These are phyloP conservation scores for Eucalyptus regnans DNA, from an alignment of 345 rosid species.

Conservation along the genomic window DNA sequence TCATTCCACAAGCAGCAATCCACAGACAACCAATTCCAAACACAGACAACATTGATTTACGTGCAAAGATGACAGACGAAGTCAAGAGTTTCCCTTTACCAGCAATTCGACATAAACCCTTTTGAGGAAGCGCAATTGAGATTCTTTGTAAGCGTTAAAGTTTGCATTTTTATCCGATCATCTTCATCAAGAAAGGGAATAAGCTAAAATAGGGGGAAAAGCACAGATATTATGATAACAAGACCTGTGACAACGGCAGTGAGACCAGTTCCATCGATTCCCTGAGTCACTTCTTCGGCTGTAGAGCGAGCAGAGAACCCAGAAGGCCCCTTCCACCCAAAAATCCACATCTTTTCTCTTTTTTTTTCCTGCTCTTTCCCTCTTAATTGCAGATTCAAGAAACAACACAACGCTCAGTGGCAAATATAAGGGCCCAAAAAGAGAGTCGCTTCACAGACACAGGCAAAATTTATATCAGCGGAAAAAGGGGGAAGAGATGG, in stretches of 20 bases:
- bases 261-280: conserved; percentile 36
- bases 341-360: conserved; percentile 1
- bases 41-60: not conserved
- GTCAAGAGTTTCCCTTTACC: not conserved
- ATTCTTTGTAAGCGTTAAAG: not conserved
- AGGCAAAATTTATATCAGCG: not conserved
- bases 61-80: not conserved
- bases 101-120: not conserved
- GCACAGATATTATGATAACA: not conserved
- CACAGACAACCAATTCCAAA: not conserved
- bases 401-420: not conserved
- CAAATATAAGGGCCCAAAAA: not conserved
- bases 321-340: conserved; percentile 23
- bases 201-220: not conserved
- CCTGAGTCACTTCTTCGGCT: conserved; percentile 32
- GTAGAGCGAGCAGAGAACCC: conserved; percentile 30
- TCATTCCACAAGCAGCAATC: not conserved
- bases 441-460: not conserved
- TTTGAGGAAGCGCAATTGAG: not conserved
- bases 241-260: conserved; percentile 42
- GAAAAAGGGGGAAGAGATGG: not conserved
- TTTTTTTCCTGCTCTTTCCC: not conserved
- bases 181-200: not conserved
- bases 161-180: not conserved
- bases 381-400: not conserved